These are phyloP conservation scores for Lactarius pseudohatsudake DNA, from an alignment of 768 basidiomycete genomes.

Conservation along the genomic window DNA sequence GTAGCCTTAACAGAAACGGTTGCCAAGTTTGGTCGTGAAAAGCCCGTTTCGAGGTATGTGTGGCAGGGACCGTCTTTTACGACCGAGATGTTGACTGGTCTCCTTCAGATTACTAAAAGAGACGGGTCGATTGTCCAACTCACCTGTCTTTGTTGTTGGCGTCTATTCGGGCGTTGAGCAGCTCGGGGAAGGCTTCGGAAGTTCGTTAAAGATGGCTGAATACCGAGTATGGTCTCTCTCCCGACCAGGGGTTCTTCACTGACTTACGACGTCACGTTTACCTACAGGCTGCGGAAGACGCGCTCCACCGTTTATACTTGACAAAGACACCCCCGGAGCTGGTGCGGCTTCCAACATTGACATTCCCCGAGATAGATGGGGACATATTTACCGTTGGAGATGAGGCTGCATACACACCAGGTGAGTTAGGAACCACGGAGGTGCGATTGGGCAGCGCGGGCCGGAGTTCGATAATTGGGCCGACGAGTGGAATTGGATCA, in stretches of 20 bases:
- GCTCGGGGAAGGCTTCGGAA: slow-evolving; percentile 93
- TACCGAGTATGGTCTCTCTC: slow-evolving; percentile 56
- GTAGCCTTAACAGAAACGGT: slow-evolving; percentile 73
- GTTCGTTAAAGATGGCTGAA: slow-evolving; percentile 92
- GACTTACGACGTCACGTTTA: slow-evolving; percentile 14
- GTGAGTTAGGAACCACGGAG: slow-evolving; percentile 59
- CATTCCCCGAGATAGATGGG: slow-evolving; percentile 59
- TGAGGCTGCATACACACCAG: slow-evolving; percentile 52
- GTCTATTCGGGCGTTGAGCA: slow-evolving; percentile 82
- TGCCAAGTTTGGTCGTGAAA: slow-evolving; percentile 61
- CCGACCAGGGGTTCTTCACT: slow-evolving; percentile 16
- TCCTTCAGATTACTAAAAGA: slow-evolving; percentile 76
- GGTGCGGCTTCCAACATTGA: slow-evolving; percentile 69
- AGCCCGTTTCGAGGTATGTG: slow-evolving; percentile 66
- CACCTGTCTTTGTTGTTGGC: slow-evolving; percentile 95
- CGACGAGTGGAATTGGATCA: background rate
- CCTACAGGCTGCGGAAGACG: slow-evolving; percentile 78
- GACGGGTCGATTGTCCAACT: slow-evolving; percentile 86
- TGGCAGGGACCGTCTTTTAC: background rate
- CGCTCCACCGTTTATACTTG: slow-evolving; percentile 79
- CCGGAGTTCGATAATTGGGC: slow-evolving; percentile 41
- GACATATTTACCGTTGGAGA: slow-evolving; percentile 51
- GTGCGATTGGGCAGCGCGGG: slow-evolving; percentile 69
- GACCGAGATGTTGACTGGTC: slow-evolving; percentile 9
- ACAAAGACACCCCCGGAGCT: slow-evolving; percentile 70